Evolutionary conservation across 441 rosid species (phyloP).

Genomic region (Populus hybrid): DNA sequence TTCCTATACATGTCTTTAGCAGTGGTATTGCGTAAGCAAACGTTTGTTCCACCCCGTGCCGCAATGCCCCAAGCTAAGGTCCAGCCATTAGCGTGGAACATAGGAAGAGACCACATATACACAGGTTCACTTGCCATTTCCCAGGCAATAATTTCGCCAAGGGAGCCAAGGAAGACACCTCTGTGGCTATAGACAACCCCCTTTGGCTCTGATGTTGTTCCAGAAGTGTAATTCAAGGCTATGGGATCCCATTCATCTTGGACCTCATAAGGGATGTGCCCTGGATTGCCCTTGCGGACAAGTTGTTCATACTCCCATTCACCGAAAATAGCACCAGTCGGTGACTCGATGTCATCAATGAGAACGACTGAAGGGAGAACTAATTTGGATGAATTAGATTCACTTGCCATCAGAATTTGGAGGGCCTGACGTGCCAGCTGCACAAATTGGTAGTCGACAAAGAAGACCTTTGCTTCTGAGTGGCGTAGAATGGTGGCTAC

Average conservation of each 20-base stretch:
- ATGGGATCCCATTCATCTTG: constrained; percentile 65
- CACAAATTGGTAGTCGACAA: constrained; percentile 47
- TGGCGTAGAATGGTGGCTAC: constrained; percentile 59
- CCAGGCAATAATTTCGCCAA: constrained; percentile 52
- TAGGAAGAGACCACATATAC: constrained; percentile 72
- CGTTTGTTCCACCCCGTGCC: constrained; percentile 67
- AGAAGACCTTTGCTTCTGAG: constrained; percentile 53
- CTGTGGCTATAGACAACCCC: constrained; percentile 76
- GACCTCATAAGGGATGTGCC: constrained; percentile 14
- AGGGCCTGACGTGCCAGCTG: constrained; percentile 39
- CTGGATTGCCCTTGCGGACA: constrained; percentile 33
- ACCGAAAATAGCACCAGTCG: constrained; percentile 39
- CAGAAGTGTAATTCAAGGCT: constrained; percentile 68
- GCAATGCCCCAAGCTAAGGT: constrained; percentile 64
- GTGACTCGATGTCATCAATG: constrained; percentile 47
- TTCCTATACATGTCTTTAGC: constrained; percentile 48
- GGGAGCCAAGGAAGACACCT: constrained; percentile 54
- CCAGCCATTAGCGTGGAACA: constrained; percentile 85
- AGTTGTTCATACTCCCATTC: constrained; percentile 55
- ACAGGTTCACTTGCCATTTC: constrained; percentile 55
- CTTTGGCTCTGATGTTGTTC: constrained; percentile 66
- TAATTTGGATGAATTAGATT: constrained; percentile 3
- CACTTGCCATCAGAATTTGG: not conserved
- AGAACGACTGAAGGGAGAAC: constrained; percentile 31
- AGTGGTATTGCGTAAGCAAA: constrained; percentile 54